A percentile compares a stretch with the other conserved stretches of the same genome.
These are phyloP conservation scores for Chlorella sp. DNA, from an alignment of 139 green algal species.

Conservation along the genomic window DNA sequence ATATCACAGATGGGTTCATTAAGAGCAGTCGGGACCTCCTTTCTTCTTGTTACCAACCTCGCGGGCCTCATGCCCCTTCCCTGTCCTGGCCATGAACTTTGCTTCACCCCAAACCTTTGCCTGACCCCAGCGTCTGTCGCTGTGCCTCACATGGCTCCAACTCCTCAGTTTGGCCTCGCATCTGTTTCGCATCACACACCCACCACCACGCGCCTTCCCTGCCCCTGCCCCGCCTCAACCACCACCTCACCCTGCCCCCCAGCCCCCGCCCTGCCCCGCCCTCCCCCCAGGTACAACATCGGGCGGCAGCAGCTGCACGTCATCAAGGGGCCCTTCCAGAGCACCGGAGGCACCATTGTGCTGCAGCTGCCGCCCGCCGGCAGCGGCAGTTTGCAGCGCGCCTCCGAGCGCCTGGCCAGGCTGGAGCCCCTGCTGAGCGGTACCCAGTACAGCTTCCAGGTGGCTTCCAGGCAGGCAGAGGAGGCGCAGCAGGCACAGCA, in stretches of 20 bases:
- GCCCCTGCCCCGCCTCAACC: background rate
- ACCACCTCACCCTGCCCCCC: no score
- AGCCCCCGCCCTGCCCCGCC: no score
- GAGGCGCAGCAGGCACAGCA: background rate
- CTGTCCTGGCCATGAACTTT: no score
- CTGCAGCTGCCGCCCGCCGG: constrained; percentile 14
- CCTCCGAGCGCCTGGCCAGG: background rate
- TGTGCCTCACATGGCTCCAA: no score
- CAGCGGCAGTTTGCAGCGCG: background rate
- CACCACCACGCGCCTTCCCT: background rate
- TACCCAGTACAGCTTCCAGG: background rate
- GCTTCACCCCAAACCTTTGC: no score
- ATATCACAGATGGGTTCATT: no score
- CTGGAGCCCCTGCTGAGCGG: background rate
- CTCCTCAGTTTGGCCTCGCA: no score
- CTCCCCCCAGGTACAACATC: constrained; percentile 14
- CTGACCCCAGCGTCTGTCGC: no score
- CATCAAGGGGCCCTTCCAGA: background rate
- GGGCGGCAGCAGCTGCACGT: constrained; percentile 27
- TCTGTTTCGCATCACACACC: no score
- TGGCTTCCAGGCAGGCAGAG: background rate
- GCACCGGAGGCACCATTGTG: background rate
- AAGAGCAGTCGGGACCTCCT: no score
- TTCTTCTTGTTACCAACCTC: no score
- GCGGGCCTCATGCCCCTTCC: no score